Base-by-base conservation (phyloP, 805 yeast species). In the Ogataea minuta region DNA sequence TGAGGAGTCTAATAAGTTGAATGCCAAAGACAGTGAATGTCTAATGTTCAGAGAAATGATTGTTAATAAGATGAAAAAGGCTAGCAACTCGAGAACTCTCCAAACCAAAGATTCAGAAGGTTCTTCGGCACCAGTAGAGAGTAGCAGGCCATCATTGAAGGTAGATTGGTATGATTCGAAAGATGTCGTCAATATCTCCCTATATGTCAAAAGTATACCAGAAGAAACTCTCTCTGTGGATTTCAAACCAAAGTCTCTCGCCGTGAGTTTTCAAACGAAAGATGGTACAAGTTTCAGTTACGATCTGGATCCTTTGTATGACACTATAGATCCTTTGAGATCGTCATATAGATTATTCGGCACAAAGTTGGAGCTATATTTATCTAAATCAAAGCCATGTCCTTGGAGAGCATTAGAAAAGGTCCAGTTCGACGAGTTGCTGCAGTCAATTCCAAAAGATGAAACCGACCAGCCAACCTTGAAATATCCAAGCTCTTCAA, bases 111-210 rank as follows among this genome's bases (percentile, higher is more conserved):
- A 21, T 7, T 19, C 21, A 19, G 25, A 27, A 31, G 24, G 2
- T 14, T 36, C 8, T 11, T 30, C 19, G 28, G 15, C 31, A 3
- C 28, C 14, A 11, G 16, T 15, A 15, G 11, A 19, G 13, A 7
- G 41, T 8, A 14, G 37, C 2, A 23, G 27, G 9, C 25, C 44
- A 12, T 28, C 35, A 48, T 59, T 72, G 26, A 72, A 71, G 51
- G 62, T 66, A n/a, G 90, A 84, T 48, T 84, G 84, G 79, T 91
- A 80, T 63, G 96, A 93, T 59, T 71, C 80, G 11, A 52, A 64
- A 8, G 64, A 64, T 1, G 57, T 59, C 3, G 76, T 89, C 10
- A 79, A 81, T 1, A 67, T 90, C 20, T 77, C 91, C 2, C 63
- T 91, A 6, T 91, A 82, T 54, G 77, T 86, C 33, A 80, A 83